Evolutionary conservation across 169 alveolate species (phyloP).

Genomic region (Plasmodium cynomolgi): DNA sequence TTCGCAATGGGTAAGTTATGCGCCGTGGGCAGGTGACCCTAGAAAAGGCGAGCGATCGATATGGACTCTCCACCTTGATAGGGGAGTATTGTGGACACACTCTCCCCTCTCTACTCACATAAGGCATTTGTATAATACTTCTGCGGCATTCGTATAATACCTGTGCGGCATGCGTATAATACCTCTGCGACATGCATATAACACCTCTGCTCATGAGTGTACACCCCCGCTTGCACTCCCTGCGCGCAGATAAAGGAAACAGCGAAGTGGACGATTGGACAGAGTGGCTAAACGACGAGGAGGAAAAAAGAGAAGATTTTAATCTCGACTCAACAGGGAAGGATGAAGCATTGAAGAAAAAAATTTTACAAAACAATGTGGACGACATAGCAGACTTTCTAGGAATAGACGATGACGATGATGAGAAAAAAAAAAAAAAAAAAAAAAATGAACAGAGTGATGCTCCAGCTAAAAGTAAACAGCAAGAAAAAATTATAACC

Average conservation of each 20-base stretch:
- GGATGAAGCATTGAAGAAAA: constrained; percentile 44
- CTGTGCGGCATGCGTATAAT: no score
- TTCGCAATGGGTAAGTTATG: neutral
- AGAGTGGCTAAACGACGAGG: constrained; percentile 64
- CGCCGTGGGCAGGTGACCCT: neutral
- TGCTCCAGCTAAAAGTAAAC: constrained; percentile 8
- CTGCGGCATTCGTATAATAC: no score
- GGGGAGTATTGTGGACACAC: neutral
- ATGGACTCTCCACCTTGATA: neutral
- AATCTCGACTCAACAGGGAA: neutral
- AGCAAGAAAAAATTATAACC: constrained; percentile 40
- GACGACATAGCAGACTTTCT: constrained; percentile 68
- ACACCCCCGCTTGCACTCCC: neutral
- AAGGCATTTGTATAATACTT: no score
- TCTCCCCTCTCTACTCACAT: neutral
- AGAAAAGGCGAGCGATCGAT: neutral
- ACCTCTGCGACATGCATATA: no score
- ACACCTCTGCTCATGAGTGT: neutral
- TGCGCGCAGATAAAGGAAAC: neutral
- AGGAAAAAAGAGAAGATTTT: constrained; percentile 46
- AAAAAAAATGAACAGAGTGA: constrained; percentile 14
- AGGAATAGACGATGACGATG: constrained; percentile 15
- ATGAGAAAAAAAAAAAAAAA: constrained; percentile 20
- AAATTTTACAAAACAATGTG: constrained; percentile 38
- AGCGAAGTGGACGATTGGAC: constrained; percentile 60